Evolutionary conservation across 2,329 filamentous ascomycete genomes (phyloP).

Genomic region (Fusarium sp.): DNA sequence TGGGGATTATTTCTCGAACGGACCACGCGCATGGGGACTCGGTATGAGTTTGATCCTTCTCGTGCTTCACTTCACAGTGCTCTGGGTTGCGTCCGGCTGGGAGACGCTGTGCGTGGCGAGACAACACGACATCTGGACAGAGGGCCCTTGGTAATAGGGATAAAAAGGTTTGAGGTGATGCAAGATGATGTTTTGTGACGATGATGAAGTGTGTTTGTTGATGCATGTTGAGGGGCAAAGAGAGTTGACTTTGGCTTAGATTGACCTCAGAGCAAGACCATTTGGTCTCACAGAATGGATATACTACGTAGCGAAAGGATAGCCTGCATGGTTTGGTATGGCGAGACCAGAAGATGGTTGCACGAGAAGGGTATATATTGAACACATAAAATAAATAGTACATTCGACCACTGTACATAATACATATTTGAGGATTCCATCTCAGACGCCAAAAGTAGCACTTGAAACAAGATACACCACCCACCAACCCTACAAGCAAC

Average conservation of each 20-base stretch:
- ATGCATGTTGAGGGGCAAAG: background rate
- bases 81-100: constrained; percentile 52
- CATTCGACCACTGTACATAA: background rate
- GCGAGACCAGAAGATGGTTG: rapidly evolving
- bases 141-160: constrained; percentile 45
- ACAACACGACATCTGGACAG: constrained; percentile 46
- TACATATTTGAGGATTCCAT: background rate
- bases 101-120: constrained; percentile 49
- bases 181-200: background rate
- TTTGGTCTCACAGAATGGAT: background rate
- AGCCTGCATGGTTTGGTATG: background rate
- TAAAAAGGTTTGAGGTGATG: background rate
- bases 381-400: constrained; percentile 4
- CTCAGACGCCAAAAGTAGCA: background rate
- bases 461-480: background rate
- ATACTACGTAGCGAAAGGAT: background rate
- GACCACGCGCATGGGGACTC: constrained; percentile 46
- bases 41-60: constrained; percentile 49
- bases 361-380: background rate
- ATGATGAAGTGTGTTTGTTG: background rate
- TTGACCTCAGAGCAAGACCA: background rate
- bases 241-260: background rate
- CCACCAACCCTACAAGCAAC: background rate
- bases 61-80: constrained; percentile 48
- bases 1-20: constrained; percentile 25